phyloP scores from a whole-genome alignment of 1,284 basidiomycete genomes.

The Austropuccinia psidii region DNA sequence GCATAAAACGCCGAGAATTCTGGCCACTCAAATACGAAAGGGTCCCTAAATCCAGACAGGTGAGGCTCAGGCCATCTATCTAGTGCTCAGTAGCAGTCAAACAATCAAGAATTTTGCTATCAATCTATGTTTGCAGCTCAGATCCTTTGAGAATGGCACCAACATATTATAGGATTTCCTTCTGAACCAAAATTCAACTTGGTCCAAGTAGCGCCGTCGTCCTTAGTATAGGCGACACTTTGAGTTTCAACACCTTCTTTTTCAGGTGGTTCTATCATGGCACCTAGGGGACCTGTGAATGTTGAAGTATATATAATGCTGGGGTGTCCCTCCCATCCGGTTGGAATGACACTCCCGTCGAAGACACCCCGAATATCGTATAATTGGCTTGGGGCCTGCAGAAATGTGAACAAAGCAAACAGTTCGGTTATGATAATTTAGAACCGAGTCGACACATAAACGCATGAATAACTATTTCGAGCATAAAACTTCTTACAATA shows the following conservation, averaged over 20 bases:
- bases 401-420: not conserved
- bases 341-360: constrained; percentile 40
- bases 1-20: constrained; percentile 35
- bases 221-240: constrained; percentile 40
- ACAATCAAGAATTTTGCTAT: not conserved
- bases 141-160: constrained; percentile 11
- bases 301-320: constrained; percentile 41
- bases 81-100: not conserved
- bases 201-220: constrained; percentile 41
- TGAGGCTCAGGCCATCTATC: constrained; percentile 27
- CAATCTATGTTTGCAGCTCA: not conserved
- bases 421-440: not conserved
- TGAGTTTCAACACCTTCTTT: constrained; percentile 41
- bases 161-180: constrained; percentile 41
- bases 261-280: constrained; percentile 37
- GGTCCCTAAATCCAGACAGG: constrained; percentile 41
- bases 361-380: constrained; percentile 43
- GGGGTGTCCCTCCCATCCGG: constrained; percentile 39
- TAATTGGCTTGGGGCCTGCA: constrained; percentile 37
- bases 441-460: not conserved
- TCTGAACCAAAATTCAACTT: constrained; percentile 39
- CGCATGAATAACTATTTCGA: not conserved
- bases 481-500: constrained; percentile 30
- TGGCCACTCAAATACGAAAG: constrained; percentile 41
- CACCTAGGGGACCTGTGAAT: constrained; percentile 39